A percentile compares a stretch with the other conserved stretches of the same genome.
These are phyloP conservation scores for Ustulina deusta DNA, from an alignment of 2,329 filamentous ascomycete genomes.

Conservation along the genomic window DNA sequence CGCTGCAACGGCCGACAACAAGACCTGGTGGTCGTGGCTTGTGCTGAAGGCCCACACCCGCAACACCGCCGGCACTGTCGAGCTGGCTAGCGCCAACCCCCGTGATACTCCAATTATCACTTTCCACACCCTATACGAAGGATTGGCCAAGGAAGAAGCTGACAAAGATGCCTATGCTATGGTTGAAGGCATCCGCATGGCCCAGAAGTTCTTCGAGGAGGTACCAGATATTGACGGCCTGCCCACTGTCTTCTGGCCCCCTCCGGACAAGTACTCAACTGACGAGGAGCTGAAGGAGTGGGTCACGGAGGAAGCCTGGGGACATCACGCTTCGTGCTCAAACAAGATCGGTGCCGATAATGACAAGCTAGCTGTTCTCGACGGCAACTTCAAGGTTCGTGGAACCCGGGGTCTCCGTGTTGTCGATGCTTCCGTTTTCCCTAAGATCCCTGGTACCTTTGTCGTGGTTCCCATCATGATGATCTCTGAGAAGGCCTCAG, in stretches of 20 bases:
- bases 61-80: constrained; percentile 71
- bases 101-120: constrained; percentile 71
- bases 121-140: constrained; percentile 70
- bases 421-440: constrained; percentile 66
- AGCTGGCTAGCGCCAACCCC: constrained; percentile 70
- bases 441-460: constrained; percentile 59
- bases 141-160: constrained; percentile 56
- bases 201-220: constrained; percentile 58
- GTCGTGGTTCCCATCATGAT: constrained; percentile 46
- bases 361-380: constrained; percentile 64
- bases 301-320: constrained; percentile 48
- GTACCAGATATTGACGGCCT: constrained; percentile 57
- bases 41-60: constrained; percentile 69
- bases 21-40: constrained; percentile 59
- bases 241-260: constrained; percentile 43
- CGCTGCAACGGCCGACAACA: constrained; percentile 51
- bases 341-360: constrained; percentile 54
- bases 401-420: constrained; percentile 64
- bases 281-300: constrained; percentile 46
- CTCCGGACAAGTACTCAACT: constrained; percentile 33
- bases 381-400: constrained; percentile 63
- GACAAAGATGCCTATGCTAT: constrained; percentile 64
- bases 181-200: constrained; percentile 66
- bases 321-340: constrained; percentile 48
- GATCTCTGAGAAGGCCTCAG: constrained; percentile 48